Conservation (phyloP, 1,139 yeast genomes). For the Suhomyces panamericanus region DNA sequence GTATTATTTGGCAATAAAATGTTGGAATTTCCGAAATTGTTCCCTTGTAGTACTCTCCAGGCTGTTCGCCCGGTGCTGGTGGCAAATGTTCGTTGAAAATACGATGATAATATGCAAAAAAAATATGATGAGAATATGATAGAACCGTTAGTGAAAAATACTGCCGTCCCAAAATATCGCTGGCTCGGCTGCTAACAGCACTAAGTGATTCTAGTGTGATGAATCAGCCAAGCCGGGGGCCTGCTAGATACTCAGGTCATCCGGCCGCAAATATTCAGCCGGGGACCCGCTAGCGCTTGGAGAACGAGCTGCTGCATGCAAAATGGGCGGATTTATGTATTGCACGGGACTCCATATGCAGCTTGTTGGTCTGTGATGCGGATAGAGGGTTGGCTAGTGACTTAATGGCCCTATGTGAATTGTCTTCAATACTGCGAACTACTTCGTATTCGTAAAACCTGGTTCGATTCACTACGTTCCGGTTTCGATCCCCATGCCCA, state of each 20-base stretch:
- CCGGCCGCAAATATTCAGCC: neutral
- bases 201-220: slow-evolving; percentile 1
- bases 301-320: neutral
- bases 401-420: too few relatives aligned
- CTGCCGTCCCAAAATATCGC: neutral
- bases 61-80: neutral
- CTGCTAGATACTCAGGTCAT: slow-evolving; percentile 1
- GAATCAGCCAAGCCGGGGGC: neutral
- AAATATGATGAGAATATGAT: neutral
- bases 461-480: neutral
- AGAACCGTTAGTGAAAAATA: neutral
- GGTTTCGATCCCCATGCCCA: neutral
- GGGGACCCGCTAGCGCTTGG: neutral
- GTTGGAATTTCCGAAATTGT: too few relatives aligned
- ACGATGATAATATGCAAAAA: too few relatives aligned
- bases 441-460: neutral
- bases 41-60: neutral
- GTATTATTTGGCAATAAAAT: neutral
- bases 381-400: neutral
- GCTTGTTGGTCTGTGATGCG: neutral
- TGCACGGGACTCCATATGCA: neutral
- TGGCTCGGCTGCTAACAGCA: neutral
- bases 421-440: too few relatives aligned
- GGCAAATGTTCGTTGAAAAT: too few relatives aligned
- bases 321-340: slow-evolving; percentile 1